Evolutionary conservation across 208 protist species (phyloP).

Genomic region (Acanthamoeba triangularis): DNA sequence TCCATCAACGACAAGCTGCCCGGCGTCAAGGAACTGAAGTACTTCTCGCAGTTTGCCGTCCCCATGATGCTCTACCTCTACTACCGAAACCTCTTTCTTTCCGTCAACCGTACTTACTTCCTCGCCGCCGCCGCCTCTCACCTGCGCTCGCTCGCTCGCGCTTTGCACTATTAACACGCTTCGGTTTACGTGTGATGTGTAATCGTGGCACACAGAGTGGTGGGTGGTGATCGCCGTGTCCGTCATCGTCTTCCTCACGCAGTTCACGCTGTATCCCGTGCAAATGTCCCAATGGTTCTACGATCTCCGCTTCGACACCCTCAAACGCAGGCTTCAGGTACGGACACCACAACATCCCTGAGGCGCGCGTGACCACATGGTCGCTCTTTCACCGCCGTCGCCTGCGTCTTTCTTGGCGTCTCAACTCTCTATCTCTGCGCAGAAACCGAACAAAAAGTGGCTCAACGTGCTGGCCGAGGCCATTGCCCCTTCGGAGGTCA

Average conservation of each 20-base stretch:
- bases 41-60: constrained; percentile 67
- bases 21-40: constrained; percentile 48
- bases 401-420: too few species aligned
- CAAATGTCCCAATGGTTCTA: constrained; percentile 54
- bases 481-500: constrained; percentile 3
- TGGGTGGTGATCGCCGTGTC: constrained; percentile 53
- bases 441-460: constrained; percentile 4
- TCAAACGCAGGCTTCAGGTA: constrained; percentile 36
- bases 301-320: neutral
- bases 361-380: too few species aligned
- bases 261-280: constrained; percentile 53
- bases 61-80: constrained; percentile 61
- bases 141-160: neutral
- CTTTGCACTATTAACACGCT: neutral
- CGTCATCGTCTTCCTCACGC: neutral
- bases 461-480: constrained; percentile 1
- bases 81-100: constrained; percentile 72
- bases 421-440: too few species aligned
- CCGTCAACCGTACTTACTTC: constrained; percentile 17
- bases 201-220: neutral
- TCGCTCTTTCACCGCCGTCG: too few species aligned
- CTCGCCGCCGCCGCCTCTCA: neutral
- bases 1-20: constrained; percentile 51
- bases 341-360: neutral
- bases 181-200: neutral